A percentile compares a stretch with the other conserved stretches of the same genome.
These are phyloP conservation scores for Jasminum sambac DNA, from an alignment of 257 asterid genomes.

Conservation along the genomic window DNA sequence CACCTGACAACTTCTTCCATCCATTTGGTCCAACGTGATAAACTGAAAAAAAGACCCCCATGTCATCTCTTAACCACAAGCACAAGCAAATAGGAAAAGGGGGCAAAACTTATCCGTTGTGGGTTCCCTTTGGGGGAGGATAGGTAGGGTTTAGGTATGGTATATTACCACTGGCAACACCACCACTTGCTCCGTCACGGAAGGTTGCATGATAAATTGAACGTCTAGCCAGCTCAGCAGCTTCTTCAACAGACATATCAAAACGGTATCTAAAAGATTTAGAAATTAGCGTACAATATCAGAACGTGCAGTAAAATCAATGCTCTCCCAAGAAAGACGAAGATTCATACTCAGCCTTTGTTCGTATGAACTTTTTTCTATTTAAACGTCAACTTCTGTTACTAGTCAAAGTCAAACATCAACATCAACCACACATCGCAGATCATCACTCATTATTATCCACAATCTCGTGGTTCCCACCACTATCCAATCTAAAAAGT, in stretches of 20 bases:
- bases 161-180: constrained; percentile 76
- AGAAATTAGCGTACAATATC: constrained; percentile 8
- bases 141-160: neutral
- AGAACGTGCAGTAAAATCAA: neutral
- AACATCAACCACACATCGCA: no score
- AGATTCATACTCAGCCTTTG: no score
- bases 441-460: no score
- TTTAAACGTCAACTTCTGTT: no score
- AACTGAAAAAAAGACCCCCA: constrained; percentile 33
- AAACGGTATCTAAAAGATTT: constrained; percentile 33
- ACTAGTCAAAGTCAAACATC: no score
- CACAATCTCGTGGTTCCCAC: no score
- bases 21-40: constrained; percentile 89
- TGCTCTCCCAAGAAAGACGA: no score
- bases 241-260: constrained; percentile 82
- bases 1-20: constrained; percentile 88
- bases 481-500: no score
- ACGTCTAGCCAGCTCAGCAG: constrained; percentile 82
- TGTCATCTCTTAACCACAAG: neutral
- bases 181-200: constrained; percentile 94
- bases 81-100: neutral
- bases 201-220: constrained; percentile 89
- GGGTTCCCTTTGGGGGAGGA: no score
- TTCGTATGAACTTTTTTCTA: no score
- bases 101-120: no score